Evolutionary conservation across 2,329 filamentous ascomycete genomes (phyloP), one percentile per base, ranked within the genome.

Genomic region (Penicillium fuscoglaucum): DNA sequence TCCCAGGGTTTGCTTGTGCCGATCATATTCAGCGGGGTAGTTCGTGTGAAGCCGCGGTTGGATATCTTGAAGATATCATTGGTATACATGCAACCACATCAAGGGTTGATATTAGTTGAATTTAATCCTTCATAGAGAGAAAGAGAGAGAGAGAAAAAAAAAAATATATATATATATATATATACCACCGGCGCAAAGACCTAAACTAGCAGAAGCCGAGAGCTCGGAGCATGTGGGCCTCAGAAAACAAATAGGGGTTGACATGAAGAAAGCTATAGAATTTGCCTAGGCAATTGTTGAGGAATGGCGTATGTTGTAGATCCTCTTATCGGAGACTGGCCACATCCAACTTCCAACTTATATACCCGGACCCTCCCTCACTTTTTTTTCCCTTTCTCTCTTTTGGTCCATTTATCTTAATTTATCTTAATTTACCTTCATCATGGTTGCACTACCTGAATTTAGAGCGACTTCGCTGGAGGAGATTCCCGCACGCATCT

Each of bases 391-490:
- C 9, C 21, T n/a, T 40, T 55, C 41, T 6, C 31, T 35, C 49
- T 55, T 51, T 35, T 28, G 0, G 15, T 12, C 17, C 35, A 19
- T 39, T 10, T 26, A 33, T 21, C 26, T 10, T n/a, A 50, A 33
- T 21, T 37, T 31, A 39, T 40, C 9, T 26, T 44, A 37, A 28
- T 44, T 29, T n/a, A 28, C 24, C 17, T 26, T 52, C 65, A 69
- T 40, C 28, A 78, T 78, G 75, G 70, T 64, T 52, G 44, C 64
- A 72, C 37, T 80, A 47, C 76, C 76, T 31, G 61, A 71, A 5
- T 86, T 90, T 66, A 76, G 84, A 74, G 76, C 79, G 54, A 93
- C 90, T 1, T 73, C 87, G 2, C 72, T 90, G 47, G 86, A 90
- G 56, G 79, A 83, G 43, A 91, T 96, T 72, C 77, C 86, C 15